Percentiles rank a stretch among this genome's conserved stretches.
phyloP scores from a whole-genome alignment of 2,329 filamentous ascomycete species.

The Botryosphaeria agaves region DNA sequence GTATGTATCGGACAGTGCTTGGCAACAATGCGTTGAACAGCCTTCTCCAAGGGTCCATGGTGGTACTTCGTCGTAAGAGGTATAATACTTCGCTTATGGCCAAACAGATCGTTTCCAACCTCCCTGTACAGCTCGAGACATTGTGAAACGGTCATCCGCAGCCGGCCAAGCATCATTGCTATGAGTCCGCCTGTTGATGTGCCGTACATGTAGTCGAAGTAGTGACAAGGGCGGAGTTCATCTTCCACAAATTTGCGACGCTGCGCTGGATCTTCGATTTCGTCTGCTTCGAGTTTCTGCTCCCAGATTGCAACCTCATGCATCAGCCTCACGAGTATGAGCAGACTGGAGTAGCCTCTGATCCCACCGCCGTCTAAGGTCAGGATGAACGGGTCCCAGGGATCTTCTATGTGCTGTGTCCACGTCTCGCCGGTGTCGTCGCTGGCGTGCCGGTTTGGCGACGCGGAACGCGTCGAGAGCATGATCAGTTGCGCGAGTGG shows the following conservation, averaged over 20 bases:
- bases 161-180: slow-evolving; percentile 29
- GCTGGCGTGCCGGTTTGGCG: background rate
- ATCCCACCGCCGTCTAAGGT: slow-evolving; percentile 33
- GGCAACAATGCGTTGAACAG: slow-evolving; percentile 26
- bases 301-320: slow-evolving; percentile 29
- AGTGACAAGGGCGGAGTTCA: slow-evolving; percentile 30
- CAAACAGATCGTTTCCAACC: slow-evolving; percentile 31
- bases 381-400: slow-evolving; percentile 30
- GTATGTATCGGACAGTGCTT: slow-evolving; percentile 25
- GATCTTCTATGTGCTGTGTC: slow-evolving; percentile 24
- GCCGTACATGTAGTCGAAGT: slow-evolving; percentile 37
- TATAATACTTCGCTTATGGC: slow-evolving; percentile 22
- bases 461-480: background rate
- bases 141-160: slow-evolving; percentile 31
- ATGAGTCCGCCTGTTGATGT: slow-evolving; percentile 35
- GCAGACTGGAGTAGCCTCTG: slow-evolving; percentile 30
- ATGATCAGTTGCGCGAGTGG: too few species aligned
- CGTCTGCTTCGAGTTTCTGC: slow-evolving; percentile 22
- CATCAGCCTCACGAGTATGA: slow-evolving; percentile 31
- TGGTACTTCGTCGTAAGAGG: slow-evolving; percentile 32
- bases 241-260: slow-evolving; percentile 16
- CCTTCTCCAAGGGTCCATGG: slow-evolving; percentile 29
- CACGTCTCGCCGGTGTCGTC: slow-evolving; percentile 22
- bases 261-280: background rate
- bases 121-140: slow-evolving; percentile 28